Conservation (phyloP, 805 yeast genomes). For the Metschnikowia cerradonensis region DNA sequence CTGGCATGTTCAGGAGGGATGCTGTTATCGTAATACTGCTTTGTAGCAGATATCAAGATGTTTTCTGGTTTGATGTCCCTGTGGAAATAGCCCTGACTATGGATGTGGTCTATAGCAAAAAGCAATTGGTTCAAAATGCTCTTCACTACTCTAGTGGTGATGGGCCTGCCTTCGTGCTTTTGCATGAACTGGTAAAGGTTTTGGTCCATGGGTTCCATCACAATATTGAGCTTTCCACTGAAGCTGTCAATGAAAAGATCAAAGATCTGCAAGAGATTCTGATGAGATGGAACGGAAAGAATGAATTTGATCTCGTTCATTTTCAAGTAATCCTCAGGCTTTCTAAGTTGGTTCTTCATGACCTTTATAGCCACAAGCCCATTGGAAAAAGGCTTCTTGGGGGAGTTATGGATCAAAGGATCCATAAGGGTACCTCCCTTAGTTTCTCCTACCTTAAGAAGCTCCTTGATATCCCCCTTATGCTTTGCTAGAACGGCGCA, state of each 20-base stretch:
- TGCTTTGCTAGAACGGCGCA: conserved; percentile 61
- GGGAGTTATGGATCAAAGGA: conserved; percentile 24
- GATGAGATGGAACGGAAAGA: conserved; percentile 64
- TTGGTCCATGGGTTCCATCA: conserved; percentile 86
- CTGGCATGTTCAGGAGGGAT: conserved; percentile 39
- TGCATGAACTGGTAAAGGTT: conserved; percentile 75
- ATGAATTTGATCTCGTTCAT: conserved; percentile 70
- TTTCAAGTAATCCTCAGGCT: conserved; percentile 24
- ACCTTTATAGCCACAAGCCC: conserved; percentile 75
- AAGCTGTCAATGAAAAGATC: conserved; percentile 73
- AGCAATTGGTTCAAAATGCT: conserved; percentile 69
- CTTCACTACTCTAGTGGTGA: conserved; percentile 56
- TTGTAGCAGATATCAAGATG: conserved; percentile 62
- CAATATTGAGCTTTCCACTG: conserved; percentile 63
- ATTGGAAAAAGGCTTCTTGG: conserved; percentile 16
- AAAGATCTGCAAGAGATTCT: conserved; percentile 65
- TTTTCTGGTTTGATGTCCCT: conserved; percentile 95
- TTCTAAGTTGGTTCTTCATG: conserved; percentile 47
- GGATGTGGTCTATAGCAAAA: conserved; percentile 80
- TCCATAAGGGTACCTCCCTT: conserved; percentile 50
- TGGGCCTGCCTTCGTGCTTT: conserved; percentile 48
- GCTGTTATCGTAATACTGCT: conserved; percentile 46
- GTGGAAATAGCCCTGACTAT: conserved; percentile 63
- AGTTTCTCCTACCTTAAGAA: conserved; percentile 16
- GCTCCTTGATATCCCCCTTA: conserved; percentile 19